Conservation (phyloP, 345 rosid species). For the Linum usitatissimum region DNA sequence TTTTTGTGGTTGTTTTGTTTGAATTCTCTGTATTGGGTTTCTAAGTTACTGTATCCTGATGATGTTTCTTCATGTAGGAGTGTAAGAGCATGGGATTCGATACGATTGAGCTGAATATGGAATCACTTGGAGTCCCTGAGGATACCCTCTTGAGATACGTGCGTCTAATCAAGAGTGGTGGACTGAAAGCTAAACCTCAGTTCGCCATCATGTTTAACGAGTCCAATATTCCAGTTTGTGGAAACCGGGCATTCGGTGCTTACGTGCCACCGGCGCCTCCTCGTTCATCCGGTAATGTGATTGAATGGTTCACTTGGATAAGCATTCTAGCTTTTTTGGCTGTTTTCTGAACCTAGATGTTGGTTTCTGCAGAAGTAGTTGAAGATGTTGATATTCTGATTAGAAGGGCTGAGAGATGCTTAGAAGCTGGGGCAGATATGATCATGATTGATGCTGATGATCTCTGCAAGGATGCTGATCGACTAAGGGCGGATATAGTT, state of each 20-base stretch:
- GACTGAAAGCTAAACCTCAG: conserved; percentile 75
- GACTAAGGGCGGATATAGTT: conserved; percentile 61
- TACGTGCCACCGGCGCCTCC: conserved; percentile 62
- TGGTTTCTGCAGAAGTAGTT: conserved; percentile 39
- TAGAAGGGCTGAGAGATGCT: conserved; percentile 88
- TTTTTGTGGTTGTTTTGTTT: too few species aligned
- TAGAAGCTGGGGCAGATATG: conserved; percentile 90
- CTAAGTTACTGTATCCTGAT: conserved; percentile 2
- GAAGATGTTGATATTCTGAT: conserved; percentile 81
- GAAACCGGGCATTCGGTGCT: conserved; percentile 69
- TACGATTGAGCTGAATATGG: conserved; percentile 68
- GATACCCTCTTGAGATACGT: conserved; percentile 77
- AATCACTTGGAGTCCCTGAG: conserved; percentile 71
- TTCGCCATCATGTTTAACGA: conserved; percentile 63
- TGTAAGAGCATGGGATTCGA: conserved; percentile 87
- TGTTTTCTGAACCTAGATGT: not conserved
- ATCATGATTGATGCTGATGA: conserved; percentile 93
- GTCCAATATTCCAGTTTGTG: conserved; percentile 53
- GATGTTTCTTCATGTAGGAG: conserved; percentile 31
- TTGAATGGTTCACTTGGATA: not conserved
- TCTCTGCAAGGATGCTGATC: conserved; percentile 55
- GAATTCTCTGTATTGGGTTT: not conserved
- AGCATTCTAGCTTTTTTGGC: too few species aligned
- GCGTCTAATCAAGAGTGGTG: conserved; percentile 65
- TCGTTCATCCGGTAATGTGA: conserved; percentile 47